A percentile compares a stretch with the other conserved stretches of the same genome.
These are phyloP conservation scores for Curvularia eragrostidis DNA, from an alignment of 2,329 filamentous ascomycete genomes.

Conservation along the genomic window DNA sequence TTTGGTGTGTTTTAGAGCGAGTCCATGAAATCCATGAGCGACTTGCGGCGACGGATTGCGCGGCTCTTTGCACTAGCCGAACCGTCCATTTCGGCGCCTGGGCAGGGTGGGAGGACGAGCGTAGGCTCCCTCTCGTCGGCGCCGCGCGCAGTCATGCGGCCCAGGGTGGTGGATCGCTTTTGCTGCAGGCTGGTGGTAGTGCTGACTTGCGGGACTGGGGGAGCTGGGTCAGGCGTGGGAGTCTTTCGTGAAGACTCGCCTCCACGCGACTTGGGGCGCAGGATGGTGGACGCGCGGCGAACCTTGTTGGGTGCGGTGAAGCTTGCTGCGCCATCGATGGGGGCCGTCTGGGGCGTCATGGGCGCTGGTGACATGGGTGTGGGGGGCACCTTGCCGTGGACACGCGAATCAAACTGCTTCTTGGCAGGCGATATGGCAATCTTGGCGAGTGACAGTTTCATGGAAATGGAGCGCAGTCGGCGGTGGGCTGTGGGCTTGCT, in stretches of 20 bases:
- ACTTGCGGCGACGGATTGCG: conserved; percentile 46
- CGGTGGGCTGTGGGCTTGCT: conserved; percentile 41
- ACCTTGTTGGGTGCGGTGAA: conserved; percentile 34
- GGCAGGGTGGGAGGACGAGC: conserved; percentile 44
- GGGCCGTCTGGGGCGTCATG: conserved; percentile 44
- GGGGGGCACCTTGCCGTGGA: conserved; percentile 33
- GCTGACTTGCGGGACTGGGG: conserved; percentile 31
- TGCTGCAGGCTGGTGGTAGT: conserved; percentile 20
- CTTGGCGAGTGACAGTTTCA: conserved; percentile 47
- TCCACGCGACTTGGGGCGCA: conserved; percentile 36
- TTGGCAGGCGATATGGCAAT: conserved; percentile 47
- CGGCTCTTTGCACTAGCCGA: conserved; percentile 34
- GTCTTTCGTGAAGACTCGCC: conserved; percentile 23
- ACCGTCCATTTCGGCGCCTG: conserved; percentile 27
- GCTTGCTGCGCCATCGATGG: conserved; percentile 29
- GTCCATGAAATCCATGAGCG: conserved; percentile 46
- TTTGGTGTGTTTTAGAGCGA: conserved; percentile 21
- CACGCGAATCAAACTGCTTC: conserved; percentile 41
- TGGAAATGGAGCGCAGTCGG: conserved; percentile 48
- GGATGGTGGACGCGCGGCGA: conserved; percentile 41
- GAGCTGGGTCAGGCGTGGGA: conserved; percentile 33
- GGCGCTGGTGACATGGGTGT: conserved; percentile 40
- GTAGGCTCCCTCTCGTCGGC: conserved; percentile 47
- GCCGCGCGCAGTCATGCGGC: conserved; percentile 42
- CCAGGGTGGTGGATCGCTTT: conserved; percentile 24